Evolutionary conservation across 345 rosid genomes (phyloP), one percentile per base, ranked within the genome.

Genomic region (Salix purpurea): DNA sequence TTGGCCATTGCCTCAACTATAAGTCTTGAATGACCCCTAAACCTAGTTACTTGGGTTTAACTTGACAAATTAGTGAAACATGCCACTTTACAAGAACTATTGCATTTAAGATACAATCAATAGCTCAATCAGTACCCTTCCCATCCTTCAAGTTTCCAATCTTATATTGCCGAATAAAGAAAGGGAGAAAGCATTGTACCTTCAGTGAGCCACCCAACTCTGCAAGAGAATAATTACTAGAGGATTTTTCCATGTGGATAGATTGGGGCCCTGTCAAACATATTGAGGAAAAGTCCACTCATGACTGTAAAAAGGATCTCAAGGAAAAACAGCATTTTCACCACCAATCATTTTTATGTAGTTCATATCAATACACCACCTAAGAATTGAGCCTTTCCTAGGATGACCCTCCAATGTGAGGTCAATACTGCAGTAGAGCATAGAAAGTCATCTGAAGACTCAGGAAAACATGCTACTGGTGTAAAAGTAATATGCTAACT

Each of bases 131-230:
- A 39, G 26, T n/a, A 60, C 44, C 8, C 32, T 44, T 52, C 5
- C 46, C 36, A 39, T n/a, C 71, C 39, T 6, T 14, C 14, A 16
- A 19, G 56, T 19, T 28, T 7, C 58, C 21, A 4, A 6, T 23
- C 30, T 48, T 11, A 61, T 42, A 28, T 37, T 24, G 42, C 19
- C 19, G 42, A 23, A 13, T 18, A 36, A 40, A 50, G 28, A 36
- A 70, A 62, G 50, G 19, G 40, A 30, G 44, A 24, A 6, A 61
- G 34, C 71, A 36, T 7, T 83, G 48, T 84, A 92, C 99, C 97
- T 85, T 86, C 83, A 89, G 62, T 60, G 87, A 88, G 72, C 84
- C 81, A 73, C 90, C 89, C 83, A 90, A 62, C 74, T 88, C 94
- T 74, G 80, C 73, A 34, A 81, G 77, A 75, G 88, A 81, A 78